Evolutionary conservation across 2,329 filamentous ascomycete species (phyloP), one percentile per base, ranked within the genome.

Genomic region (Talaromyces sp.): DNA sequence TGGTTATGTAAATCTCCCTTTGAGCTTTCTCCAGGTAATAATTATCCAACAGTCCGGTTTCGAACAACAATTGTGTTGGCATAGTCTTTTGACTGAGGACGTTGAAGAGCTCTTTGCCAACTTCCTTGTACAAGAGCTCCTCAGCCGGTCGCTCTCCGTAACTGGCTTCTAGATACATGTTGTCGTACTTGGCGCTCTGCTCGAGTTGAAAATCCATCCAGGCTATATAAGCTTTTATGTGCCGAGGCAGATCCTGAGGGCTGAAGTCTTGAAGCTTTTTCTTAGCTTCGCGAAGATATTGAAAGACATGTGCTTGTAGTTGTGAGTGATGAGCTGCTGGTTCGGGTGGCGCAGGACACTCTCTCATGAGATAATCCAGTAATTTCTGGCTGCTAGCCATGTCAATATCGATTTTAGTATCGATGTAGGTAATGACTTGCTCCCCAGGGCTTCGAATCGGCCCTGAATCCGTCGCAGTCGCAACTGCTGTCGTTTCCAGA

Each of bases 1-100:
- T 24, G 24, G 5, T 50, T 3, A 31, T 0, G 72, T 62, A 10
- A 37, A 73, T 70, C 1, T 68, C 70, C 19, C n/a, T 6, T 70
- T 66, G 56, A 27, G 63, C 65, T 24, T 39, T 47, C 19, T 13
- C 41, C 22, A 50, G 24, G n/a, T 50, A 50, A 50, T 50, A 50
- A 3, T 16, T 47, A 22, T 50, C 24, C 24, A 50, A 2, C 16
- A 31, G 24, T 11, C 43, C 43, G 43, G 43, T 47, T 5, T 47
- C 43, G 10, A 47, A 47, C n/a, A 47, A 22, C 43, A 47, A 6
- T 19, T 47, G 43, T 11, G 43, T 47, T 47, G 43, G 43, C 19
- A 22, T 22, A 13, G 19, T 47, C 43, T 22, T 47, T 19, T 47
- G 43, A 22, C 43, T 47, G 43, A 47, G 43, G 19, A 47, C 10